phyloP scores from a whole-genome alignment of 257 asterid genomes.

The Nicotiana paniculata region DNA sequence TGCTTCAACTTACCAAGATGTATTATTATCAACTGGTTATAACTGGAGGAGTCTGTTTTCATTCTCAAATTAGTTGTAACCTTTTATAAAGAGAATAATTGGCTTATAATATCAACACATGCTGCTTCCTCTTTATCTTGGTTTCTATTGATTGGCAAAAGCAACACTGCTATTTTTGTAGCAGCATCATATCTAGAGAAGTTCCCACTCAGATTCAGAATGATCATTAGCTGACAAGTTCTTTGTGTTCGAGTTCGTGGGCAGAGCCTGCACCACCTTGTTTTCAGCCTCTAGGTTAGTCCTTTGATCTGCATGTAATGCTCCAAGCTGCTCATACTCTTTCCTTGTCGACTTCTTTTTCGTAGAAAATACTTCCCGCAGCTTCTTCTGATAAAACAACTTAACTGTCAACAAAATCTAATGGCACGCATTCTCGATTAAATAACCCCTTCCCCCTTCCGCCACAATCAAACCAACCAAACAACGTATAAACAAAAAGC shows the following conservation, averaged over 20 bases:
- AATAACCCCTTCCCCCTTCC: not conserved
- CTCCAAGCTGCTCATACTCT: constrained; percentile 26
- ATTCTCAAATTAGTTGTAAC: not conserved
- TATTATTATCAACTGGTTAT: not conserved
- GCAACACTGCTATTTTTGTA: not conserved
- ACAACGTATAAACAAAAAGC: too few relatives aligned
- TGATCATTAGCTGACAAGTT: not conserved
- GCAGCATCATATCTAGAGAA: constrained; percentile 15
- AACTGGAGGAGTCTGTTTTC: not conserved
- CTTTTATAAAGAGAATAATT: not conserved
- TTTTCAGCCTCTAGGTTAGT: constrained; percentile 4
- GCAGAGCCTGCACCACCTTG: not conserved
- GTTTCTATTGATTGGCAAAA: constrained; percentile 1
- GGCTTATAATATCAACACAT: not conserved
- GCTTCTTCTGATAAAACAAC: constrained; percentile 41
- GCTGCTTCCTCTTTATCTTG: not conserved
- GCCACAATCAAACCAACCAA: not conserved
- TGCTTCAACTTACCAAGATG: not conserved
- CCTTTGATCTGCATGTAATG: not conserved
- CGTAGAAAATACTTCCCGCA: constrained; percentile 38
- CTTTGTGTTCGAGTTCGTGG: not conserved
- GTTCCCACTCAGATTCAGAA: constrained; percentile 41
- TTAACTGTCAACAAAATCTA: not conserved
- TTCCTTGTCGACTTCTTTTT: constrained; percentile 36
- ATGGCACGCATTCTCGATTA: not conserved